Evolutionary conservation across 345 rosid species (phyloP), one percentile per base, ranked within the genome.

Genomic region (Bretschneidera sinensis): DNA sequence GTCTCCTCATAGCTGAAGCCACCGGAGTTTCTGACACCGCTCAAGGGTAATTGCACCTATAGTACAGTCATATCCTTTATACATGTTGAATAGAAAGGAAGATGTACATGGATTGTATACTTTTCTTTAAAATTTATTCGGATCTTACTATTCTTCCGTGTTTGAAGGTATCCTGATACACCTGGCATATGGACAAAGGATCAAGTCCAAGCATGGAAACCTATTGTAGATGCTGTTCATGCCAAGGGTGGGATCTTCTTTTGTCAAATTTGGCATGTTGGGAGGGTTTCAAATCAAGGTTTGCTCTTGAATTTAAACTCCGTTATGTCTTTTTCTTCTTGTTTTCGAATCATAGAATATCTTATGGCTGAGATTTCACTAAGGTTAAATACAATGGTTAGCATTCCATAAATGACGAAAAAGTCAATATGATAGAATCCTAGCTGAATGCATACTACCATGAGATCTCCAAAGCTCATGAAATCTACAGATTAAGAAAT

Each of bases 181-280:
- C 88, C 90, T 51, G 95, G 97, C 51, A 78, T 89, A 25, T 86
- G 95, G 91, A 85, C 86, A 3, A 81, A 83, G 66, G 95, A 80
- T 66, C 97, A 89, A 61, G 84, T 89, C 14, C 94, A 89, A 53
- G 94, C 91, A 7, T 89, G 96, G 96, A 89, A 81, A 63, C 87
- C 96, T 21, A 86, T 89, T 43, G 94, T 89, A 4, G 86, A 86
- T 43, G 91, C 94, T 54, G 94, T 89, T 75, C 94, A 84, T 75
- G 85, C 87, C 17, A 81, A 86, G 67, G 94, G 94, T 3, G 91
- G 85, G 0, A 58, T 79, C 64, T 63, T 89, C 76, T 86, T 89
- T 59, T 89, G 89, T 60, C 97, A 86, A 71, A 70, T 84, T 50
- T 70, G 82, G 87, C 96, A 86, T 60, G 84, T 73, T 24, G 96